Conservation (phyloP, 2,329 filamentous ascomycete genomes). For the Xylariaceae sp. region DNA sequence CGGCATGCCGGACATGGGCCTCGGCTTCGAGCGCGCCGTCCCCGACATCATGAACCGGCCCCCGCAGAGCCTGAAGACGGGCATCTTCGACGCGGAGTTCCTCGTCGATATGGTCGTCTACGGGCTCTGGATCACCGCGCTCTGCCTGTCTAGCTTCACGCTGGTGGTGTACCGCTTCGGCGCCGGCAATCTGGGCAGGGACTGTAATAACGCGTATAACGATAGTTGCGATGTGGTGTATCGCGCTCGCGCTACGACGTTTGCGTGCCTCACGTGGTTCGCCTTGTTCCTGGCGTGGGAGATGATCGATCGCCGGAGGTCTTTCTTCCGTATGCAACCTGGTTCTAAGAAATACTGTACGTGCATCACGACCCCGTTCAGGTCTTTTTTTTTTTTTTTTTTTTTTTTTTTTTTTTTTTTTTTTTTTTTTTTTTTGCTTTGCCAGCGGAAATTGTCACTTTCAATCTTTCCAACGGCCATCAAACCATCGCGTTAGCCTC, state of each 20-base stretch:
- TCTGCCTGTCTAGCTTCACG: slow-evolving; percentile 65
- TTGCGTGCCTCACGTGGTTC: slow-evolving; percentile 76
- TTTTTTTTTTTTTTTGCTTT: not conserved
- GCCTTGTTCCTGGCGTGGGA: slow-evolving; percentile 79
- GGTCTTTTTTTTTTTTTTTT: not conserved
- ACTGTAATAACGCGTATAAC: slow-evolving; percentile 63
- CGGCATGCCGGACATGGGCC: slow-evolving; percentile 74
- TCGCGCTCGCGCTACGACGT: slow-evolving; percentile 72
- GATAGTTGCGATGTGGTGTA: slow-evolving; percentile 64
- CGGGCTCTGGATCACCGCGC: slow-evolving; percentile 68
- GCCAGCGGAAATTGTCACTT: not conserved
- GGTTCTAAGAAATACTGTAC: slow-evolving; percentile 54
- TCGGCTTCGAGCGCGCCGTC: slow-evolving; percentile 72
- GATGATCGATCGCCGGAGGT: slow-evolving; percentile 71
- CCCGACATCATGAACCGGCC: slow-evolving; percentile 70
- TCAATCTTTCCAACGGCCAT: not conserved
- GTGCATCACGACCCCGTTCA: not conserved
- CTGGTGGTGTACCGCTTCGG: slow-evolving; percentile 66
- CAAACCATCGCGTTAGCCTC: not conserved
- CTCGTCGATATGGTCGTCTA: slow-evolving; percentile 70
- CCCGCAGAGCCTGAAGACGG: slow-evolving; percentile 62
- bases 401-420: not conserved
- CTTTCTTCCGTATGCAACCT: slow-evolving; percentile 75
- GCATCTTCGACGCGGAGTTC: slow-evolving; percentile 69
- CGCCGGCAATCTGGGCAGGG: slow-evolving; percentile 54